phyloP scores from a whole-genome alignment of 2,329 filamentous ascomycete genomes.

The Clonostachys solani region DNA sequence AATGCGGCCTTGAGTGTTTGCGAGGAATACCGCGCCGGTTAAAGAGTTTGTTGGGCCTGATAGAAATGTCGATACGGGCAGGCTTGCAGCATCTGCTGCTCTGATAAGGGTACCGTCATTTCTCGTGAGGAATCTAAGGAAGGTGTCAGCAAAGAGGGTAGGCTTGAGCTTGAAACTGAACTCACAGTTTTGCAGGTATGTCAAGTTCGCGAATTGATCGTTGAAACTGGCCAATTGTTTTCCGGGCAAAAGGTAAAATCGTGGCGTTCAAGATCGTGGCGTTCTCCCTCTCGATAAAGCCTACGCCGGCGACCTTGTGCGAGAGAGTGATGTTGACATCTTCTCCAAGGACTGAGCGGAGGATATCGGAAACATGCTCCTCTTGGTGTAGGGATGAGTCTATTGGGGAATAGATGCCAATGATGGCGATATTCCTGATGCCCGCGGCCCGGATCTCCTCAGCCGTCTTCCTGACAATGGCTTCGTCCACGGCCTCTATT shows the following conservation, averaged over 20 bases:
- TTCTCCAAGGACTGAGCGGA: constrained; percentile 15
- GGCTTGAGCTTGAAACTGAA: no score
- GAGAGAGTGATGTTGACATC: constrained; percentile 33
- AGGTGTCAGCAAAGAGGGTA: constrained; percentile 8
- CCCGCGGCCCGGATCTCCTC: constrained; percentile 24
- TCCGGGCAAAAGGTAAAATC: constrained; percentile 39
- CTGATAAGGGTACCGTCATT: constrained; percentile 50
- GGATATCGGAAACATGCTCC: constrained; percentile 26
- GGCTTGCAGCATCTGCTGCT: constrained; percentile 37
- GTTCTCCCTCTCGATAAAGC: constrained; percentile 45
- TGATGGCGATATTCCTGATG: constrained; percentile 30
- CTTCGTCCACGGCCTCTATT: constrained; percentile 28
- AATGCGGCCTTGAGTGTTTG: constrained; percentile 28
- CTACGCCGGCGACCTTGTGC: constrained; percentile 34
- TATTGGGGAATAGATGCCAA: constrained; percentile 40
- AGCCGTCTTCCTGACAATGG: constrained; percentile 26
- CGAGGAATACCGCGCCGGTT: constrained; percentile 48
- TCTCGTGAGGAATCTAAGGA: constrained; percentile 43
- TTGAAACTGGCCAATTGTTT: constrained; percentile 40
- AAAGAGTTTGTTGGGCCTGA: constrained; percentile 51
- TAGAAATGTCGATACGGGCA: constrained; percentile 48
- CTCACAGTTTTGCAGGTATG: no score
- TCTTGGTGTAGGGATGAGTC: constrained; percentile 35
- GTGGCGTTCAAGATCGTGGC: constrained; percentile 51
- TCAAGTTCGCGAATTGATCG: constrained; percentile 37